phyloP scores from a whole-genome alignment of 2,329 filamentous ascomycete species.

The Alternaria panax region DNA sequence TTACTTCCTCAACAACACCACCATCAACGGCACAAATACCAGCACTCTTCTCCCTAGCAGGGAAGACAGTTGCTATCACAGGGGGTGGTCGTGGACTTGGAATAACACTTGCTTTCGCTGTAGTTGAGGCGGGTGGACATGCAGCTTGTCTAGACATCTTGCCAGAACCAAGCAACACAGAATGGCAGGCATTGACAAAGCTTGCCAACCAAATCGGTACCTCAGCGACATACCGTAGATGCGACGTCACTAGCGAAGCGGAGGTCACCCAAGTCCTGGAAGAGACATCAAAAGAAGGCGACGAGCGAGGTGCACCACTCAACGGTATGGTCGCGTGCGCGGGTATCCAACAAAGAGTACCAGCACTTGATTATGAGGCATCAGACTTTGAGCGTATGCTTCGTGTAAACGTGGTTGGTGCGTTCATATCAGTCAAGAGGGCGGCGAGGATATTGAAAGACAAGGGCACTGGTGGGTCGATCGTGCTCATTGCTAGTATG shows the following conservation, averaged over 20 bases:
- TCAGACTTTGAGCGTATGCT: slow-evolving; percentile 46
- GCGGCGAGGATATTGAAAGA: slow-evolving; percentile 61
- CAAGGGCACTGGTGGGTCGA: slow-evolving; percentile 63
- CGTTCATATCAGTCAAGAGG: slow-evolving; percentile 47
- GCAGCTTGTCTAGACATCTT: slow-evolving; percentile 60
- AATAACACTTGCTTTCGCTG: slow-evolving; percentile 58
- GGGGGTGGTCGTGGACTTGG: slow-evolving; percentile 62
- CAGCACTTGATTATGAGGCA: slow-evolving; percentile 57
- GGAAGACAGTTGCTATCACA: slow-evolving; percentile 58
- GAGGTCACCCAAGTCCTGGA: slow-evolving; percentile 49
- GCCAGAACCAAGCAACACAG: slow-evolving; percentile 44
- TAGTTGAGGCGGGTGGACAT: slow-evolving; percentile 60
- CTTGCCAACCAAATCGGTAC: slow-evolving; percentile 48
- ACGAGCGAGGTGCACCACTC: slow-evolving; percentile 43
- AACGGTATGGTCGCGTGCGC: slow-evolving; percentile 57
- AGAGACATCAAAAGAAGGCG: slow-evolving; percentile 48
- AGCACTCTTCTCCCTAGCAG: slow-evolving; percentile 10
- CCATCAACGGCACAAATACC: slow-evolving; percentile 6
- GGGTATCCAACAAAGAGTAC: slow-evolving; percentile 58
- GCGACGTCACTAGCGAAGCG: slow-evolving; percentile 59
- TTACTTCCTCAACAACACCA: background rate
- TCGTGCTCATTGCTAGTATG: slow-evolving; percentile 63
- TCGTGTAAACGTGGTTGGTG: slow-evolving; percentile 49
- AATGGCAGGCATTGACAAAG: slow-evolving; percentile 56
- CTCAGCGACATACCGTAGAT: slow-evolving; percentile 53